These are phyloP conservation scores for Glomus cerebriforme DNA, from an alignment of 192 early-diverging fungal species.

Conservation along the genomic window DNA sequence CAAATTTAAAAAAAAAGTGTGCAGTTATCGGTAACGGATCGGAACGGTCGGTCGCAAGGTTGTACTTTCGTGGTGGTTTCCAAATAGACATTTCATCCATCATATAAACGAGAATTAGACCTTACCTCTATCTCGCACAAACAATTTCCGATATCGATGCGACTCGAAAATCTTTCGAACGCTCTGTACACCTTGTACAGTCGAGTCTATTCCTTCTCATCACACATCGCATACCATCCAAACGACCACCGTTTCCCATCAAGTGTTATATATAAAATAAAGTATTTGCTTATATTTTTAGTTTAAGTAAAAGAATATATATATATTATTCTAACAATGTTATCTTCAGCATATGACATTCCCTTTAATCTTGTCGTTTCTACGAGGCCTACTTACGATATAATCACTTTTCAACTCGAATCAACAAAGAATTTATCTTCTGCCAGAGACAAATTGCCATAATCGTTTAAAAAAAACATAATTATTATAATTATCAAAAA, in stretches of 20 bases:
- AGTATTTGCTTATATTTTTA: slow-evolving; percentile 29
- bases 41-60: slow-evolving; percentile 33
- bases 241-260: slow-evolving; percentile 29
- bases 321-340: slow-evolving; percentile 25
- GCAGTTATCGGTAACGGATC: slow-evolving; percentile 22
- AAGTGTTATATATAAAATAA: slow-evolving; percentile 28
- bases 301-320: slow-evolving; percentile 10
- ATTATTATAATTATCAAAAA: too few relatives aligned
- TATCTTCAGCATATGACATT: slow-evolving; percentile 7
- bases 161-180: slow-evolving; percentile 32
- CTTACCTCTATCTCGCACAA: background rate
- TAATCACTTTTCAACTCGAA: background rate
- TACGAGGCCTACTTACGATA: slow-evolving; percentile 11
- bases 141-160: slow-evolving; percentile 14
- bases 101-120: slow-evolving; percentile 33
- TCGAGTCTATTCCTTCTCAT: slow-evolving; percentile 23
- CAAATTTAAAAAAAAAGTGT: slow-evolving; percentile 28
- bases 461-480: background rate
- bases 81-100: slow-evolving; percentile 15
- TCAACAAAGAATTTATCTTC: background rate
- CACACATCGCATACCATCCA: slow-evolving; percentile 26
- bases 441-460: background rate
- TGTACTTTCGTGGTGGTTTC: slow-evolving; percentile 22
- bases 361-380: background rate
- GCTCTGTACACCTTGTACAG: slow-evolving; percentile 26